Conservation (phyloP, 176 grass and related monocot genomes). For the Carex pumila region DNA sequence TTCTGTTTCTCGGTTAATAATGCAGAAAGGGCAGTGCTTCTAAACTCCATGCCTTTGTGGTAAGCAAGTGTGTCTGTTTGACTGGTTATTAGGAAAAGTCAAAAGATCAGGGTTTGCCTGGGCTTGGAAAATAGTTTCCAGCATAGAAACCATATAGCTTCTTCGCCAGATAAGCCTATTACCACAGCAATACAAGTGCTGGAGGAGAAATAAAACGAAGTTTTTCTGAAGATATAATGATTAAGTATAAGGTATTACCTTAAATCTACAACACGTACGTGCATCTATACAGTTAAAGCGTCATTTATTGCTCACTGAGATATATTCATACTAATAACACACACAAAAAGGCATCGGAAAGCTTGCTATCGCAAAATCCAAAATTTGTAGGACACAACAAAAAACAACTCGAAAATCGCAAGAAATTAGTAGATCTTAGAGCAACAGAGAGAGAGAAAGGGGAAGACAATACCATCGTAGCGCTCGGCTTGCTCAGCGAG, state of each 20-base stretch:
- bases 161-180: neutral
- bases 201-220: neutral
- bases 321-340: neutral
- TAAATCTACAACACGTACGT: neutral
- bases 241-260: neutral
- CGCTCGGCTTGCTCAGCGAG: slow-evolving; percentile 27
- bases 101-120: neutral
- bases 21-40: neutral
- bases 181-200: neutral
- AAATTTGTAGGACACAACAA: neutral
- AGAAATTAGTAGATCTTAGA: neutral
- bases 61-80: neutral
- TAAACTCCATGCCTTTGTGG: neutral
- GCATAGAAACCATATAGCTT: neutral
- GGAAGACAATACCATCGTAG: slow-evolving; percentile 9
- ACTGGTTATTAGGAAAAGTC: neutral
- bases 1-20: neutral
- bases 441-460: neutral
- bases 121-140: neutral
- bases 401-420: neutral
- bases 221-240: neutral
- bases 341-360: neutral
- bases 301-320: neutral
- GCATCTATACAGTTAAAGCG: neutral
- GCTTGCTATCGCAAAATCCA: neutral